Percentiles rank a stretch among this genome's conserved stretches.
Conservation (phyloP, 805 yeast genomes). For the Starmerella ratchasimensis region DNA sequence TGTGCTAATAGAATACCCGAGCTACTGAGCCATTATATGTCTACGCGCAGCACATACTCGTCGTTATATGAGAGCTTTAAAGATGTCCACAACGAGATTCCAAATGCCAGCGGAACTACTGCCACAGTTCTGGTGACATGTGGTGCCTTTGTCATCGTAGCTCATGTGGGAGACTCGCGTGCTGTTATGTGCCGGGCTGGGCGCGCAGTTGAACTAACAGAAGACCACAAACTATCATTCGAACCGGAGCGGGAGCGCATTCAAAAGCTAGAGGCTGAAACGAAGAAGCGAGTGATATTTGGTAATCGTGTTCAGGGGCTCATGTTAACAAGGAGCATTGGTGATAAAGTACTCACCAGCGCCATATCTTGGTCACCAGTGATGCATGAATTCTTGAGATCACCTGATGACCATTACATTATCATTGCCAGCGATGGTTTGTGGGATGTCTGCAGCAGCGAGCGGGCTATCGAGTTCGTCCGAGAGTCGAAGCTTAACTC, state of each 20-base stretch:
- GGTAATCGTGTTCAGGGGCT: conserved; percentile 50
- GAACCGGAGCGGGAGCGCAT: conserved; percentile 9
- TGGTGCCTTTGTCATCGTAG: conserved; percentile 4
- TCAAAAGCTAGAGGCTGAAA: background rate
- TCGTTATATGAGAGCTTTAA: conserved; percentile 5
- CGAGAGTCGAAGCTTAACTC: conserved; percentile 30
- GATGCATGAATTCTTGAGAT: conserved; percentile 56
- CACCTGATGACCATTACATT: conserved; percentile 46
- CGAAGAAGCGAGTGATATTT: background rate
- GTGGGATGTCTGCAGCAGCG: conserved; percentile 74
- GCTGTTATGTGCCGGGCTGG: conserved; percentile 6
- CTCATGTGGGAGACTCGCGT: conserved; percentile 16
- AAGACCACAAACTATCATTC: conserved; percentile 9
- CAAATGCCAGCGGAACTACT: conserved; percentile 14
- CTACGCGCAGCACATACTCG: background rate
- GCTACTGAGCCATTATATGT: background rate
- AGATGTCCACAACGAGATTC: conserved; percentile 1
- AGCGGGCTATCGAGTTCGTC: conserved; percentile 44
- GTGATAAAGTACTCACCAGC: conserved; percentile 65
- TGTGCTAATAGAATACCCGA: conserved; percentile 10
- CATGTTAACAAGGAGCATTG: conserved; percentile 72
- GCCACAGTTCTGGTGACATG: conserved; percentile 11
- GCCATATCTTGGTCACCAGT: conserved; percentile 46
- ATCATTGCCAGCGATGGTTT: conserved; percentile 80
- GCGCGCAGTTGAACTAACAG: conserved; percentile 3